Evolutionary conservation across 768 basidiomycete species (phyloP).

Genomic region (Filobasidium floriforme): DNA sequence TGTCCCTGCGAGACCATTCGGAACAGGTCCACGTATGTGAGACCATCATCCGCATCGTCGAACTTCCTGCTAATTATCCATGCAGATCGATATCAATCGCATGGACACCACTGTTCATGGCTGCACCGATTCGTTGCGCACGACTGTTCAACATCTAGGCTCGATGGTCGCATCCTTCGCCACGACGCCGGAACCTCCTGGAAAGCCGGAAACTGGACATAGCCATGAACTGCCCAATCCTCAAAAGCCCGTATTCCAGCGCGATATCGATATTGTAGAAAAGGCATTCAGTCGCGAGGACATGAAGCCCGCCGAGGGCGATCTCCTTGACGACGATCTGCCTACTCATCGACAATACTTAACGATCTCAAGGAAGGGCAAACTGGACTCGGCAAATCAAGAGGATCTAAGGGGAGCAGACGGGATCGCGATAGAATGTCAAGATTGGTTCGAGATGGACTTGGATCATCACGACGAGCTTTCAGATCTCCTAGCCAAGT

Average conservation of each 20-base stretch:
- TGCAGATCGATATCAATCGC: background rate
- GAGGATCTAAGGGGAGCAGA: conserved; percentile 64
- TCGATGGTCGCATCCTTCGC: background rate
- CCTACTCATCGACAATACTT: conserved; percentile 83
- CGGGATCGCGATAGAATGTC: conserved; percentile 68
- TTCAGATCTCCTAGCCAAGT: background rate
- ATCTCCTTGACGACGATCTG: conserved; percentile 85
- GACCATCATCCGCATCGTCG: background rate
- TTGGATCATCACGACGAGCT: conserved; percentile 59
- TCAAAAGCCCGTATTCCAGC: background rate
- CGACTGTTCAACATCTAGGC: background rate
- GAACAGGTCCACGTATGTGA: background rate
- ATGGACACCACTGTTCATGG: conserved; percentile 19
- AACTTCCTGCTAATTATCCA: no score
- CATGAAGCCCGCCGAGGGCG: conserved; percentile 53
- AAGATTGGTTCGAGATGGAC: conserved; percentile 58
- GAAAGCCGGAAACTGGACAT: background rate
- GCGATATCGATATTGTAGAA: background rate
- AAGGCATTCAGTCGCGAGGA: background rate
- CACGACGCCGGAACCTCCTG: background rate
- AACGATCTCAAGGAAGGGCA: conserved; percentile 54
- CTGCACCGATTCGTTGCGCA: conserved; percentile 45
- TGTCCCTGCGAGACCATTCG: background rate
- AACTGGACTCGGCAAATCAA: background rate
- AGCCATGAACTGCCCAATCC: no score